Conservation (phyloP, 257 asterid genomes). For the Solanum habrochaites region DNA sequence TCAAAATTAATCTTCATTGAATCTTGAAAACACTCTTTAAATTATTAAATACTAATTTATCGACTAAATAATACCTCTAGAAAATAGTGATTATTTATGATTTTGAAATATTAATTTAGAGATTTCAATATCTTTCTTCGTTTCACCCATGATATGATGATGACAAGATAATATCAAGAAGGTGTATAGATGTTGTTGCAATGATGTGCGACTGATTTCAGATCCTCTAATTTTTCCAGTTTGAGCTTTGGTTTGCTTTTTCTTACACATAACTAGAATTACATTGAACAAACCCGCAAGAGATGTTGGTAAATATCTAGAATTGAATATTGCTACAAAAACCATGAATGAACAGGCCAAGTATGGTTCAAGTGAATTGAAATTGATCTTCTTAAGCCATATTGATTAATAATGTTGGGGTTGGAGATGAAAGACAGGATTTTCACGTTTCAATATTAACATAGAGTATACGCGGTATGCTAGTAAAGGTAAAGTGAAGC, state of each 20-base stretch:
- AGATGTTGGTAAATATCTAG: not conserved
- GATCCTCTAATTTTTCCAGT: not conserved
- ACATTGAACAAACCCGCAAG: not conserved
- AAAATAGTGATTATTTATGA: too few relatives aligned
- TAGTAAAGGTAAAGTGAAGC: too few relatives aligned
- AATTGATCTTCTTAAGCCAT: too few relatives aligned
- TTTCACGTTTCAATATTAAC: too few relatives aligned
- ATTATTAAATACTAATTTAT: too few relatives aligned
- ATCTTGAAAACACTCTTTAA: too few relatives aligned
- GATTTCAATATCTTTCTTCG: not conserved
- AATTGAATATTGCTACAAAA: not conserved
- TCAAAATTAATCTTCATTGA: too few relatives aligned
- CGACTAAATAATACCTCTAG: too few relatives aligned
- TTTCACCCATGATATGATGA: not conserved
- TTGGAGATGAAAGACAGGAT: too few relatives aligned
- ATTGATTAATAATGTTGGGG: too few relatives aligned
- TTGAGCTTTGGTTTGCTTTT: not conserved
- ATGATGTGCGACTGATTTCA: not conserved
- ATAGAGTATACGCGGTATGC: too few relatives aligned
- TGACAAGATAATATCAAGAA: not conserved
- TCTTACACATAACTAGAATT: not conserved
- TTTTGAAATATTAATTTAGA: too few relatives aligned
- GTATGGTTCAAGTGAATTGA: not conserved
- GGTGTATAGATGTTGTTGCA: not conserved
- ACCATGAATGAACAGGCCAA: not conserved